Conservation (phyloP, 352 stramenopile genomes). For the Pythium utonaiense region DNA sequence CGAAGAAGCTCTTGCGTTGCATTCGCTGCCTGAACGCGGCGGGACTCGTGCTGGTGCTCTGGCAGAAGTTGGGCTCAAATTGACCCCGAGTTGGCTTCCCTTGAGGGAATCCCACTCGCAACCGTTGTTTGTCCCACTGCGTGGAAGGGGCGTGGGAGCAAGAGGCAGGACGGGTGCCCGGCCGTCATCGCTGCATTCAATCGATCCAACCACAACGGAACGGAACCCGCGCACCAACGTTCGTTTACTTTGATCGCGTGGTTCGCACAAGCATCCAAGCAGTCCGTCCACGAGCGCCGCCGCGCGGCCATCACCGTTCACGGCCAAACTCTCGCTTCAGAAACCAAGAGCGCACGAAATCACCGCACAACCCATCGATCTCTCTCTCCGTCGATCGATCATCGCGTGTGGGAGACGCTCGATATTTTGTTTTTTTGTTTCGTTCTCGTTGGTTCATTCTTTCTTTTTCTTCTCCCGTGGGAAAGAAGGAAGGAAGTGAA, state of each 20-base stretch:
- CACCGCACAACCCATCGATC: neutral
- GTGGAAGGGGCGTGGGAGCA: neutral
- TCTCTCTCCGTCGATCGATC: no score
- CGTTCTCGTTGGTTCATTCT: slow-evolving; percentile 7
- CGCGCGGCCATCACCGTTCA: no score
- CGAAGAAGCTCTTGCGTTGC: no score
- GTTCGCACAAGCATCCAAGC: neutral
- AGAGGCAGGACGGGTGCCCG: neutral
- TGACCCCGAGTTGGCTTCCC: neutral
- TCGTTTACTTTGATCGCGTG: neutral
- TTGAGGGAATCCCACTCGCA: neutral
- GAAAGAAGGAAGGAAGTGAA: neutral
- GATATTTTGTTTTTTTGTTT: slow-evolving; percentile 13
- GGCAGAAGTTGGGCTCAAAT: neutral
- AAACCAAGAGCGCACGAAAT: no score
- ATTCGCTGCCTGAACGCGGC: no score
- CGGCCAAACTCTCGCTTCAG: no score
- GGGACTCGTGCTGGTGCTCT: neutral
- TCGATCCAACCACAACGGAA: neutral
- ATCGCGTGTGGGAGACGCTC: slow-evolving; percentile 2
- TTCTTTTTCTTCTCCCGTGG: neutral
- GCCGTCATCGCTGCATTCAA: neutral
- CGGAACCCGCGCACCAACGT: neutral
- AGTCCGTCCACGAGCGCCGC: neutral
- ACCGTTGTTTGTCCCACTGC: neutral